These are phyloP conservation scores for Exophiala sideris DNA, from an alignment of 2,329 filamentous ascomycete genomes.

Conservation along the genomic window DNA sequence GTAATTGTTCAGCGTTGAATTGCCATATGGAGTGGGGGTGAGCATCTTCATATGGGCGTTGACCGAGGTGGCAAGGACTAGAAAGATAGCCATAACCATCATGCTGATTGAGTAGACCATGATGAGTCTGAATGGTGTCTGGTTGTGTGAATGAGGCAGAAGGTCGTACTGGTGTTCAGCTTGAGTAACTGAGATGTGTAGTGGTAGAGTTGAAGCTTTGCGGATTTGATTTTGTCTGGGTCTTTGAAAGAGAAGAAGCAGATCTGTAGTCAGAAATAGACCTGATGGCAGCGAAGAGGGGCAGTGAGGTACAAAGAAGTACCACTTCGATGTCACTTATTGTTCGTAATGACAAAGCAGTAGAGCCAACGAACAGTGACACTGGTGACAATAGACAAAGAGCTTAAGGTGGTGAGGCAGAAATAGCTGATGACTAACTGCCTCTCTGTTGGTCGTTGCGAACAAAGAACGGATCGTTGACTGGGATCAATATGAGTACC, in stretches of 20 bases:
- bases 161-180: slow-evolving; percentile 3
- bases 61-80: slow-evolving; percentile 54
- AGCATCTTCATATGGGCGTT: slow-evolving; percentile 75
- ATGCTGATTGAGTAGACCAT: slow-evolving; percentile 19
- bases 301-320: background rate
- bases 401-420: background rate
- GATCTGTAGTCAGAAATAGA: too few species aligned
- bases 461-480: slow-evolving; percentile 18
- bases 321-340: too few species aligned
- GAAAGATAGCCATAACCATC: slow-evolving; percentile 46
- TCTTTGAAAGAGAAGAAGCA: background rate
- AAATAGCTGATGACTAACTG: background rate
- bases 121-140: background rate
- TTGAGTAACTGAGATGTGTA: slow-evolving; percentile 5
- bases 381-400: background rate
- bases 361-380: background rate
- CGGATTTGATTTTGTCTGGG: too few species aligned
- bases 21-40: slow-evolving; percentile 62
- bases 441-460: slow-evolving; percentile 4
- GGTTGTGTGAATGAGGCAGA: slow-evolving; percentile 1
- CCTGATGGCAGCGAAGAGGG: background rate
- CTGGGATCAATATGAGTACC: slow-evolving; percentile 5
- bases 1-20: slow-evolving; percentile 53
- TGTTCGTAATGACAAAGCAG: background rate
- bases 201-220: slow-evolving; percentile 1